Evolutionary conservation across 1,284 basidiomycete genomes (phyloP), one percentile per base, ranked within the genome.

Genomic region (Psilocybe mexicana): DNA sequence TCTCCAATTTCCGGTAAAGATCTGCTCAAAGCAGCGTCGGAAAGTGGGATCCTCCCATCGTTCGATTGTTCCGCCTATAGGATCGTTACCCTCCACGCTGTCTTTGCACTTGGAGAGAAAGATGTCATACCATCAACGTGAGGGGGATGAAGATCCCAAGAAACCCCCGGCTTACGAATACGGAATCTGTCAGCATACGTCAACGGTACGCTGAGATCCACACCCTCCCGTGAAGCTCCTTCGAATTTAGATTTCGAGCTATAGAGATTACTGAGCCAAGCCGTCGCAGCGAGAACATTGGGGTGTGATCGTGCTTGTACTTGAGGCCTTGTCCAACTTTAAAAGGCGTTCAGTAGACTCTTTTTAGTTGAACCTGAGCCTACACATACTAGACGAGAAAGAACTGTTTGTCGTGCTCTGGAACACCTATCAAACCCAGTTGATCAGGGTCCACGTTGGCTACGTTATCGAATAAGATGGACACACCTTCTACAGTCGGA

Each of bases 121-220:
- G 25, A 46, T 11, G 30, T 65, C 74, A 36, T 62, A 81, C 86
- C 86, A 67, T 95, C 92, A 49, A 94, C 78, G 67, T 95, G 93
- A 0, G 92, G 90, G 2, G 86, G 85, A 56, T 90, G 87, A 3
- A 76, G 67, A 5, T 79, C 77, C 82, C 93, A 94, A 48, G 77
- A 68, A 23, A 78, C 72, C 2, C 92, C 92, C 0, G 93, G 88
- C 59, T 87, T 85, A 30, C 93, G 82, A 61, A 95, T 93, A 5
- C 92, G 82, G 69, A 95, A 86, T 23, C 93, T 79, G 70, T 95
- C 93, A 0, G 87, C 90, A 63, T 96, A 96, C 26, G 76, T 83
- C 52, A 95, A 76, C 6, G 92, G 87, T 1, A 82, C 82, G 2
- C 77, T 75, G 33, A 93, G 77, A 57, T 90, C 87, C 14, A 93